Percentiles rank a stretch among this genome's conserved stretches.
These are phyloP conservation scores for Colletotrichum sp. DNA, from an alignment of 2,329 filamentous ascomycete genomes.

Conservation along the genomic window DNA sequence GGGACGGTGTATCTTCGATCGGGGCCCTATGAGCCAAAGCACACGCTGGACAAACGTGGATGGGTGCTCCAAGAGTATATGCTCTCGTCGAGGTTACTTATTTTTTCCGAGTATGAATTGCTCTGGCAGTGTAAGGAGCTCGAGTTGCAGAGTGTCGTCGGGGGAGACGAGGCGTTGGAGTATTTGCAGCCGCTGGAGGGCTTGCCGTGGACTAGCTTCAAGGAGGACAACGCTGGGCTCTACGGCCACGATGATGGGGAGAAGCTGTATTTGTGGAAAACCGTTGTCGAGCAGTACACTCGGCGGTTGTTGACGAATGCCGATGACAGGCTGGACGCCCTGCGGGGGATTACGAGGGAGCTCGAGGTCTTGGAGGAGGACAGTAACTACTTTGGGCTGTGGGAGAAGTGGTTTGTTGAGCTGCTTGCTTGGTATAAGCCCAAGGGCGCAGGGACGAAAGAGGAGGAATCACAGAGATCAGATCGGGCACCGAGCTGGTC, in stretches of 20 bases:
- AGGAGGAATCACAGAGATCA: neutral
- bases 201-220: neutral
- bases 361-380: conserved; percentile 4
- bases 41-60: conserved; percentile 15
- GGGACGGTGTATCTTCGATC: neutral
- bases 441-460: neutral
- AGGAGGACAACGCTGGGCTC: neutral
- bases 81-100: conserved; percentile 20
- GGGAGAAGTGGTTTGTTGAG: conserved; percentile 6
- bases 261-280: conserved; percentile 1
- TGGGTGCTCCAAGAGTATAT: conserved; percentile 24
- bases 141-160: conserved; percentile 2
- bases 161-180: neutral
- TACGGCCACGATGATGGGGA: neutral
- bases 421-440: conserved; percentile 6
- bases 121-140: conserved; percentile 21
- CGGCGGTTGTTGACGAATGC: neutral
- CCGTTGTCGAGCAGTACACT: conserved; percentile 1
- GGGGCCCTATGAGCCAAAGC: neutral
- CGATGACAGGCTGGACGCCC: neutral
- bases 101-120: conserved; percentile 21
- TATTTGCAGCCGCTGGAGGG: conserved; percentile 8
- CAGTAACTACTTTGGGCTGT: neutral
- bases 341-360: neutral
- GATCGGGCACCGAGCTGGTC: conserved; percentile 10